Evolutionary conservation across 371 early-diverging fungal species (phyloP).

Genomic region (Mortierella sp.): DNA sequence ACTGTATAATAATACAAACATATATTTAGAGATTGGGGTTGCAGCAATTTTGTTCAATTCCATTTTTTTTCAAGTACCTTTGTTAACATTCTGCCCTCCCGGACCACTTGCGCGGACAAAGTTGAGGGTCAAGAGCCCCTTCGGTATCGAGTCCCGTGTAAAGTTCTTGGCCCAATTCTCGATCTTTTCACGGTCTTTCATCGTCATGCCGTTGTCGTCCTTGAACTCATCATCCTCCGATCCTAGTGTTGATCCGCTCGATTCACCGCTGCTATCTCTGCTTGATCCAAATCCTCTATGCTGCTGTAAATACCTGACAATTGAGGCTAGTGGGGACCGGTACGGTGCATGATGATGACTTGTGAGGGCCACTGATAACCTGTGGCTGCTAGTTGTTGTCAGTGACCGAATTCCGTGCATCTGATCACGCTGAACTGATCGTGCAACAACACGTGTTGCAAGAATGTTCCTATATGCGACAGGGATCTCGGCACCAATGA

Average conservation of each 20-base stretch:
- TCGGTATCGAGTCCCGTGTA: slow-evolving; percentile 51
- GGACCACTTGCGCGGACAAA: slow-evolving; percentile 82
- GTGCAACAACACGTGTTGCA: too few species aligned
- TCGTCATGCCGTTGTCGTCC: slow-evolving; percentile 51
- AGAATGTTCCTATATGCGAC: too few species aligned
- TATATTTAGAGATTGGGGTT: not conserved
- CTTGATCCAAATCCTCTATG: slow-evolving; percentile 26
- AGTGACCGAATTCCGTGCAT: too few species aligned
- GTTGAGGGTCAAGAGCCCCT: slow-evolving; percentile 53
- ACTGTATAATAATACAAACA: slow-evolving; percentile 58
- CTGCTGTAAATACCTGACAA: not conserved
- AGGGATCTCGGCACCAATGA: too few species aligned
- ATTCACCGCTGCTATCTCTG: not conserved
- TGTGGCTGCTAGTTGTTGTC: too few species aligned
- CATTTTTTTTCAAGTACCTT: slow-evolving; percentile 59
- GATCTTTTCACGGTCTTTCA: slow-evolving; percentile 51
- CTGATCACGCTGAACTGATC: too few species aligned
- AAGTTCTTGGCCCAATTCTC: slow-evolving; percentile 44
- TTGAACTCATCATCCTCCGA: slow-evolving; percentile 31
- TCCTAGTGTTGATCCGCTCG: slow-evolving; percentile 7
- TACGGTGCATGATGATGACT: not conserved
- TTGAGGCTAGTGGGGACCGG: not conserved
- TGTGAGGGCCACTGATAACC: too few species aligned
- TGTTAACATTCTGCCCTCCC: slow-evolving; percentile 95
- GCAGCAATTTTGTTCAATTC: not conserved